Evolutionary conservation across 371 early-diverging fungal species (phyloP), one percentile per base, ranked within the genome.

Genomic region (Quaeritorhiza haematococci): DNA sequence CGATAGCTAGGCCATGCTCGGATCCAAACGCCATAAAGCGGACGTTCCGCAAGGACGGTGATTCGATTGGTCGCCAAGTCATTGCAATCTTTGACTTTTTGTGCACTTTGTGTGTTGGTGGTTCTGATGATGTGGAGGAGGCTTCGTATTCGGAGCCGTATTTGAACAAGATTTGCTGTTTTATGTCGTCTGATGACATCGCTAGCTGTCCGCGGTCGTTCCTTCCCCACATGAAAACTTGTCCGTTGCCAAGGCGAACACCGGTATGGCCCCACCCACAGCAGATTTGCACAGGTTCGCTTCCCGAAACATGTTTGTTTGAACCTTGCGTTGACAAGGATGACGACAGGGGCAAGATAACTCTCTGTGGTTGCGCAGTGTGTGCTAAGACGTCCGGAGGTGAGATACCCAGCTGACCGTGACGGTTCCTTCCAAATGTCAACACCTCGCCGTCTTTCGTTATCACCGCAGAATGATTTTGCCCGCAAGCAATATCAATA

Each of bases 201-300:
- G 72, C 74, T 21, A 86, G 65, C 62, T 90, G 92, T 8, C 82
- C 80, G 59, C 84, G 83, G 56, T 90, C 89, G 24, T 78, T 73
- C 26, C 90, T 68, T 2, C 92, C 92, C 87, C 85, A 87, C 24
- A 65, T 49, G 8, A 51, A 46, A 13, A 73, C 58, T 8, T 30
- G 33, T 3, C 58, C 54, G 21, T 15, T 17, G 1, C 3, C 17
- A 1, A 26, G 34, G 2, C 3, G 8, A 15, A 45, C 45, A 8
- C 58, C 63, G 2, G 84, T 78, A 64, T 87, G 86, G 57, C 80
- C 84, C 92, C 92, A 92, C 0, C 92, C 91, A 24, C 82, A 79
- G 49, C 24, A 69, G 33, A 3, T 49, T 21, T 29, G 21, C 0
- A 42, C 32, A 8, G 17, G 49, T 33, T 27, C 17, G 27, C 46